Evolutionary conservation across 371 early-diverging fungal species (phyloP).

Genomic region (Rhizomucor miehei): DNA sequence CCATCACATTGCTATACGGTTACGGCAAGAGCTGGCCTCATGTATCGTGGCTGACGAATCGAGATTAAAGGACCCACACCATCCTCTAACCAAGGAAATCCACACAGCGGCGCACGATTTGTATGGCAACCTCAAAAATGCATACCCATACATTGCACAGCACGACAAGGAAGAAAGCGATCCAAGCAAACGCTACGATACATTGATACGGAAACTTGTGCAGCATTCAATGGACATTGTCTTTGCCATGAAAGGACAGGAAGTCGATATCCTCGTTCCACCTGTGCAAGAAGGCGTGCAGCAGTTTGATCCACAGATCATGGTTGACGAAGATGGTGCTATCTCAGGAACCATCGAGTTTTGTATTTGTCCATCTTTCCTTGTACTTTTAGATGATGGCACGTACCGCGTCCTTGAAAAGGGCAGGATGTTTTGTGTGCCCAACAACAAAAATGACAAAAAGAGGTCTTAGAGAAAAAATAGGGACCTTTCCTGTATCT

Average conservation of each 20-base stretch:
- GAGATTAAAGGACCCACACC: neutral
- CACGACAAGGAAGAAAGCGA: conserved; percentile 19
- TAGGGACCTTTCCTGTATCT: too few relatives aligned
- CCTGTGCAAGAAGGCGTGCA: conserved; percentile 36
- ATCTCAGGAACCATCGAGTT: conserved; percentile 33
- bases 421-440: conserved; percentile 35
- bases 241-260: conserved; percentile 47
- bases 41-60: conserved; percentile 11
- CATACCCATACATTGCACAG: conserved; percentile 24
- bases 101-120: conserved; percentile 1
- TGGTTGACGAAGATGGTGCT: conserved; percentile 43
- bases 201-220: conserved; percentile 30
- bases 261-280: conserved; percentile 35
- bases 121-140: conserved; percentile 17
- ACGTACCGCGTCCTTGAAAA: conserved; percentile 30
- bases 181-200: conserved; percentile 19
- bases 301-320: conserved; percentile 26
- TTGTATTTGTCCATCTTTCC: conserved; percentile 48
- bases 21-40: conserved; percentile 25
- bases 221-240: conserved; percentile 32
- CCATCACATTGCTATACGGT: conserved; percentile 13
- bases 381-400: conserved; percentile 18
- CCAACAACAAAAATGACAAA: neutral
- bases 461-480: neutral
- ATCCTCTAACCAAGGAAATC: neutral